phyloP scores from a whole-genome alignment of 1,284 basidiomycete genomes.

The Cutaneotrichosporon arboriforme region DNA sequence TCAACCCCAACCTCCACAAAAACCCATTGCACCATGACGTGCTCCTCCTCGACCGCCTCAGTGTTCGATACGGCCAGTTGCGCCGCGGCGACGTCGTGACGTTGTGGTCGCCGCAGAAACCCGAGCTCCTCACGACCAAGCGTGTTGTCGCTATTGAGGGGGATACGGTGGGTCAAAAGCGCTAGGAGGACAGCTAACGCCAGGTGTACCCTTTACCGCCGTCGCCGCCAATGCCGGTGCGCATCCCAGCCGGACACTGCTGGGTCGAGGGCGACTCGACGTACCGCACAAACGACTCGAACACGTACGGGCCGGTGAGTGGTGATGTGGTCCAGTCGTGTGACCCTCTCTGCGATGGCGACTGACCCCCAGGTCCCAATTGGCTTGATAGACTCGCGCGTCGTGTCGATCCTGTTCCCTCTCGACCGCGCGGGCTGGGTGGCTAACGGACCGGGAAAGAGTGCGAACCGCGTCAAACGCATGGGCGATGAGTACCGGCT shows the following conservation, averaged over 20 bases:
- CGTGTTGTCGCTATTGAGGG: conserved; percentile 53
- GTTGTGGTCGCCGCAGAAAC: conserved; percentile 52
- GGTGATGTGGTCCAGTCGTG: not conserved
- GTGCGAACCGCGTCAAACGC: conserved; percentile 29
- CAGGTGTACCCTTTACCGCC: conserved; percentile 46
- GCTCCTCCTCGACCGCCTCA: conserved; percentile 51
- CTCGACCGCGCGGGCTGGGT: conserved; percentile 32
- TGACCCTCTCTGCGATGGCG: not conserved
- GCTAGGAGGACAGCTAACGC: not conserved
- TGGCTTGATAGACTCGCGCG: conserved; percentile 46
- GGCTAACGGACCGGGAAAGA: conserved; percentile 24
- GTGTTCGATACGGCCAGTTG: conserved; percentile 23
- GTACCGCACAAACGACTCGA: conserved; percentile 49
- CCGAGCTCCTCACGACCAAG: conserved; percentile 51
- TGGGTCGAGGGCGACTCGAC: conserved; percentile 56
- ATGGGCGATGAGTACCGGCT: conserved; percentile 12
- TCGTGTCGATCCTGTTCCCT: conserved; percentile 50
- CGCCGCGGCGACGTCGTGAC: conserved; percentile 53
- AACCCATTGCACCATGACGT: conserved; percentile 49
- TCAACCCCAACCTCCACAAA: conserved; percentile 47
- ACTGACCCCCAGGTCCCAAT: conserved; percentile 41
- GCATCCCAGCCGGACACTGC: conserved; percentile 48
- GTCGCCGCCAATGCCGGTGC: conserved; percentile 38
- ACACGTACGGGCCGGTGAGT: conserved; percentile 53
- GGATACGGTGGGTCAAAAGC: conserved; percentile 49